Evolutionary conservation across 164 flowering plant genomes (phyloP).

Genomic region (Chloranthus sessilifolius): DNA sequence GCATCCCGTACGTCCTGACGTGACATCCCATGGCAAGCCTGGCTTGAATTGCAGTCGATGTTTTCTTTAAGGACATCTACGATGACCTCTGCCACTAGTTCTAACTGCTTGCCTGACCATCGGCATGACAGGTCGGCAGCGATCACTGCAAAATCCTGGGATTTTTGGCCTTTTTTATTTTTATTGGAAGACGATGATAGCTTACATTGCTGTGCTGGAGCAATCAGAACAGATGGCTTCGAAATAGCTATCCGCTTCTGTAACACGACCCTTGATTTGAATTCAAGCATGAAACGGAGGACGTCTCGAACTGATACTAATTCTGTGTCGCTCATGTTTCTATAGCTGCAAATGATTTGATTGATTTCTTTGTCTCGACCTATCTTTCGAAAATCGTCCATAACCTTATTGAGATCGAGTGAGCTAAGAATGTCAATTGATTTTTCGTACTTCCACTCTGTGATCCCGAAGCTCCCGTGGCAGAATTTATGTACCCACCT

Average conservation of each 20-base stretch:
- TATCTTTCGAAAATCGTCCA: slow-evolving; percentile 21
- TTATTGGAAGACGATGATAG: slow-evolving; percentile 6
- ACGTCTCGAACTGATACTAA: slow-evolving; percentile 57
- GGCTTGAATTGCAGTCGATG: too few relatives aligned
- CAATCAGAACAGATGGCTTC: too few relatives aligned
- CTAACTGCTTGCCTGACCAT: slow-evolving; percentile 44
- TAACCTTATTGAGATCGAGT: slow-evolving; percentile 36
- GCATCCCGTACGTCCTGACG: slow-evolving; percentile 88
- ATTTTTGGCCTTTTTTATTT: not conserved
- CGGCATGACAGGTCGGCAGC: slow-evolving; percentile 25
- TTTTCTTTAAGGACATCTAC: slow-evolving; percentile 41
- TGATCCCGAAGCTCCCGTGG: slow-evolving; percentile 75
- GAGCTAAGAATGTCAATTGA: slow-evolving; percentile 62
- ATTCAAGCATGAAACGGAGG: slow-evolving; percentile 53
- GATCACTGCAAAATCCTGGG: slow-evolving; percentile 7
- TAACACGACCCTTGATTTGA: slow-evolving; percentile 29
- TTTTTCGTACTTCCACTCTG: slow-evolving; percentile 32
- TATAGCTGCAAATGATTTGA: slow-evolving; percentile 39
- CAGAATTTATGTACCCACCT: slow-evolving; percentile 76
- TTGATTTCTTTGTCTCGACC: slow-evolving; percentile 24
- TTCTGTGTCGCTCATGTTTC: slow-evolving; percentile 43
- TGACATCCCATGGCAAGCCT: slow-evolving; percentile 39
- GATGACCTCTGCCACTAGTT: slow-evolving; percentile 40
- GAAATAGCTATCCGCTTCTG: slow-evolving; percentile 9
- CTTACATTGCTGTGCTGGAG: slow-evolving; percentile 4